These are phyloP conservation scores for Penicillium sp. DNA, from an alignment of 2,329 filamentous ascomycete genomes.

Conservation along the genomic window DNA sequence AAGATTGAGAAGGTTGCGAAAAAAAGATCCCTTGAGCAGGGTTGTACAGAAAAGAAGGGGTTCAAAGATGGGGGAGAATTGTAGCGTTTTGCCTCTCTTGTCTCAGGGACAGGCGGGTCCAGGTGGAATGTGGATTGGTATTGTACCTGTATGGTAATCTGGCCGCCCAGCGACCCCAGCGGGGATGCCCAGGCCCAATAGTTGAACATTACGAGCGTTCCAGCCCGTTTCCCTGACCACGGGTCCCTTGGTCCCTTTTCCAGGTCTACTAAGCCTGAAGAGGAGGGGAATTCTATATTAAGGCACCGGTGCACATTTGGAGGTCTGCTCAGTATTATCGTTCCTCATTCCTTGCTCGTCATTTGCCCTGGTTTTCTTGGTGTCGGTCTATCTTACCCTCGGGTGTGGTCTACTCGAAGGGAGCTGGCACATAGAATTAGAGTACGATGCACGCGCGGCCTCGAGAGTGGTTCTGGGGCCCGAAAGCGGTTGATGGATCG, in stretches of 20 bases:
- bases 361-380: too few species aligned
- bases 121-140: slow-evolving; percentile 1
- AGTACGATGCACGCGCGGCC: slow-evolving; percentile 5
- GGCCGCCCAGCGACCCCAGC: neutral
- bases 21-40: neutral
- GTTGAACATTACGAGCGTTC: neutral
- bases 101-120: neutral
- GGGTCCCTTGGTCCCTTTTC: neutral
- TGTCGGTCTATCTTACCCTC: too few species aligned
- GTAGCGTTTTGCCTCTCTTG: slow-evolving; percentile 5
- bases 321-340: neutral
- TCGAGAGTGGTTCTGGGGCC: slow-evolving; percentile 7
- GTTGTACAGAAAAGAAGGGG: neutral
- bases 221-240: neutral
- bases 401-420: too few species aligned
- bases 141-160: neutral
- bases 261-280: neutral
- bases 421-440: neutral
- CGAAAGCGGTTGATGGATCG: slow-evolving; percentile 19
- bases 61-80: neutral
- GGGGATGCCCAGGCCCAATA: neutral
- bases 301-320: neutral
- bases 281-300: neutral
- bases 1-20: slow-evolving; percentile 2
- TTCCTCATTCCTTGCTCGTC: neutral